A percentile compares a stretch with the other conserved stretches of the same genome.
These are phyloP conservation scores for Claviceps capensis DNA, from an alignment of 2,329 filamentous ascomycete genomes.

Conservation along the genomic window DNA sequence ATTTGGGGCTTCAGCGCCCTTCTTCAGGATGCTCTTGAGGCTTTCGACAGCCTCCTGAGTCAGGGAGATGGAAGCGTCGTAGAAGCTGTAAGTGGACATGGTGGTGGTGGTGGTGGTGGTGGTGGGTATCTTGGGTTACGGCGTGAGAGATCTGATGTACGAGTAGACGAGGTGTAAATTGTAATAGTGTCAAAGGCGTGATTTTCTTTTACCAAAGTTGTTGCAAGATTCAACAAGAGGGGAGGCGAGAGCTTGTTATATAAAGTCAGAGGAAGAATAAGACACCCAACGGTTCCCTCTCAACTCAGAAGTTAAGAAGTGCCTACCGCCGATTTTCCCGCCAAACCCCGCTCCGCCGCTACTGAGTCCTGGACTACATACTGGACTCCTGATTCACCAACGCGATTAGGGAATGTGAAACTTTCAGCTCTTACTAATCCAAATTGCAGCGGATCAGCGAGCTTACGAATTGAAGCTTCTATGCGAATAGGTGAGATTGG, in stretches of 20 bases:
- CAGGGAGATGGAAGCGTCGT: constrained; percentile 23
- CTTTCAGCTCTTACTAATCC: not conserved
- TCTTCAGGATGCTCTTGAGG: constrained; percentile 21
- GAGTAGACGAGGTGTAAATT: not conserved
- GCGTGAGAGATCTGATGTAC: not conserved
- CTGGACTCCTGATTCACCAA: not conserved
- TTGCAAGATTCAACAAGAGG: not conserved
- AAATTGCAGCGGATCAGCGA: not conserved
- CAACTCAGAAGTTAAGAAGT: not conserved
- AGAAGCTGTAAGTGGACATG: constrained; percentile 25
- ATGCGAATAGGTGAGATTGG: not conserved
- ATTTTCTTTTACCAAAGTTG: not conserved
- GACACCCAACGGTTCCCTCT: not conserved
- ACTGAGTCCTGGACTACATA: not conserved
- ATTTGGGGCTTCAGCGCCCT: constrained; percentile 20
- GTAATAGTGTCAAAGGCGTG: not conserved
- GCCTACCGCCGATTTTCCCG: not conserved
- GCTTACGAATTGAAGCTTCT: not conserved
- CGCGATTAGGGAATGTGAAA: not conserved
- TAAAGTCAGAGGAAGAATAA: not conserved
- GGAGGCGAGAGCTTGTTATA: constrained; percentile 1
- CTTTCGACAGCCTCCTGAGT: constrained; percentile 18
- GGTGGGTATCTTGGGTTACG: not conserved
- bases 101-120: constrained; percentile 8
- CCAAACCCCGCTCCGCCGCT: not conserved